A percentile compares a stretch with the other conserved stretches of the same genome.
Conservation (phyloP, 2,329 filamentous ascomycete species). For the Coniochaeta sp. region DNA sequence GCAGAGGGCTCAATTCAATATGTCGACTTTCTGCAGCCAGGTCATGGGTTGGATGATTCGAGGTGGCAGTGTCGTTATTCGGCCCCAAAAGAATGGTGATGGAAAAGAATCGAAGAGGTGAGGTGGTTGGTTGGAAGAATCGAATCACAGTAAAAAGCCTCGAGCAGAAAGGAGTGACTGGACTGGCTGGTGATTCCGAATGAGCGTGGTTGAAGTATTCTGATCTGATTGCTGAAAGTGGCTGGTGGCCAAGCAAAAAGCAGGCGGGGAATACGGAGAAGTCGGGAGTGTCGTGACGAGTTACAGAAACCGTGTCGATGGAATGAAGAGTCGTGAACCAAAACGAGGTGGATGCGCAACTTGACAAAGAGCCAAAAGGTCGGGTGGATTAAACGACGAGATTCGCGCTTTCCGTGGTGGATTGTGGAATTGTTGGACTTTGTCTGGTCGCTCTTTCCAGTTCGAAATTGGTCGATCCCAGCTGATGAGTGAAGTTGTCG, state of each 20-base stretch:
- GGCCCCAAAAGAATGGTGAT: too few relatives aligned
- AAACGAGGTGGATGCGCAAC: background rate
- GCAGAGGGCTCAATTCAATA: background rate
- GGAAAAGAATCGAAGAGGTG: background rate
- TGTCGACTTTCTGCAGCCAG: background rate
- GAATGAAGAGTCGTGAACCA: background rate
- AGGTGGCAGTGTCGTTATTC: background rate
- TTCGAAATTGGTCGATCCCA: background rate
- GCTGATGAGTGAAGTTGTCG: background rate
- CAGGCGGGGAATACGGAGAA: background rate
- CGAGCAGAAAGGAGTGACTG: conserved; percentile 1
- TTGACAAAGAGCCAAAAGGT: too few relatives aligned
- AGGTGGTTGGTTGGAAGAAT: conserved; percentile 1
- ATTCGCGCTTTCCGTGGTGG: background rate
- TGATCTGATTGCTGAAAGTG: conserved; percentile 1
- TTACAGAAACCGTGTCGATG: background rate
- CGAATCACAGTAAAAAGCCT: background rate
- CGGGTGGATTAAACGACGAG: too few relatives aligned
- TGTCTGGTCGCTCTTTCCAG: background rate
- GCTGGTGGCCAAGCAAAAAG: background rate
- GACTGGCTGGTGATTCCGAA: conserved; percentile 3
- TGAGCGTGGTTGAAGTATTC: too few relatives aligned
- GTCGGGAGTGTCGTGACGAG: background rate
- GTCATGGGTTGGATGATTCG: background rate
- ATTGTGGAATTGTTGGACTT: too few relatives aligned